A percentile compares a stretch with the other conserved stretches of the same genome.
Evolutionary conservation across 176 grass and related monocot genomes (phyloP).

Genomic region (Cenchrus fungigraminus): DNA sequence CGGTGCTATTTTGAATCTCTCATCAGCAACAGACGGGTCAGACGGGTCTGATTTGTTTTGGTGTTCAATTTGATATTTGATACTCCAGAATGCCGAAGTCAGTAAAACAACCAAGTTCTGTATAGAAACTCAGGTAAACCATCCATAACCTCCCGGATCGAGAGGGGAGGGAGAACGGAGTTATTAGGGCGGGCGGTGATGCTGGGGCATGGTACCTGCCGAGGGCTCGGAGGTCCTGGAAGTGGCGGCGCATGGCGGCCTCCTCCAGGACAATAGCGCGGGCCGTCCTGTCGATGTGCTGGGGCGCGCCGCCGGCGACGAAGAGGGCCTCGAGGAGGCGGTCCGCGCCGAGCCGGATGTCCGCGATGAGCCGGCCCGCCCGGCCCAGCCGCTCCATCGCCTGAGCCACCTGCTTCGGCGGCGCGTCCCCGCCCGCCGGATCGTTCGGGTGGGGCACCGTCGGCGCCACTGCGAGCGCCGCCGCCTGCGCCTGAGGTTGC

Average conservation of each 20-base stretch:
- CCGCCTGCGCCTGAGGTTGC: constrained; percentile 37
- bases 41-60: background rate
- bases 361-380: constrained; percentile 81
- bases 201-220: constrained; percentile 48
- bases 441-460: constrained; percentile 26
- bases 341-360: constrained; percentile 86
- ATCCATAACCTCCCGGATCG: background rate
- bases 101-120: background rate
- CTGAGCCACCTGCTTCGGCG: constrained; percentile 96
- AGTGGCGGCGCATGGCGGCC: constrained; percentile 77
- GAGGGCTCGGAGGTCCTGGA: constrained; percentile 81
- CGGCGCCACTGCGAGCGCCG: background rate
- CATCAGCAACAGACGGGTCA: background rate
- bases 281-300: constrained; percentile 47
- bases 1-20: background rate
- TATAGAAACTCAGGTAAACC: background rate
- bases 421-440: constrained; percentile 55
- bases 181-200: constrained; percentile 8
- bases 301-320: constrained; percentile 44
- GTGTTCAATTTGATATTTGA: background rate
- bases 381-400: constrained; percentile 86
- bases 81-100: background rate
- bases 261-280: constrained; percentile 61
- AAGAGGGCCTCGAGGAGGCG: constrained; percentile 90
- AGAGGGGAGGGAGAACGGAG: background rate